Percentiles rank a stretch among this genome's conserved stretches.
Conservation (phyloP, 495 filamentous ascomycete species). For the Penicillium argentinense region DNA sequence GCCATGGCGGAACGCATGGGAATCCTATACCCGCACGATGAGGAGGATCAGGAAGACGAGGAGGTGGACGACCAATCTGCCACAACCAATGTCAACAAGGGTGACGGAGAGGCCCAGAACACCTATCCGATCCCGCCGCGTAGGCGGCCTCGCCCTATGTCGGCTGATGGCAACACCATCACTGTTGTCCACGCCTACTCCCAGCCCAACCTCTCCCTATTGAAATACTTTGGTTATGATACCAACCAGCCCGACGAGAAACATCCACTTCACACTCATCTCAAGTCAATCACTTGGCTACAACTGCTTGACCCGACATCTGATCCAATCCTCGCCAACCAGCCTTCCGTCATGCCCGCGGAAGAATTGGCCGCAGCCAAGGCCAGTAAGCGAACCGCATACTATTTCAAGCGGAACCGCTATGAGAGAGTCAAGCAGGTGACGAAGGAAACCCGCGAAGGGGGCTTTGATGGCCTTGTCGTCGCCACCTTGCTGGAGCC, state of each 20-base stretch:
- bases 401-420: slow-evolving; percentile 83
- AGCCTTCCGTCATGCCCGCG: slow-evolving; percentile 52
- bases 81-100: neutral
- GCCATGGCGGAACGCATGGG: slow-evolving; percentile 92
- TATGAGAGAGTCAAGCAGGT: slow-evolving; percentile 66
- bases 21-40: slow-evolving; percentile 61
- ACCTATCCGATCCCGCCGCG: slow-evolving; percentile 18
- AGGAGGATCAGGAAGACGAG: slow-evolving; percentile 29
- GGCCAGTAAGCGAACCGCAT: slow-evolving; percentile 70
- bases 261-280: slow-evolving; percentile 79
- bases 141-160: slow-evolving; percentile 36
- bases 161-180: slow-evolving; percentile 73
- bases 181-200: slow-evolving; percentile 84
- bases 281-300: slow-evolving; percentile 85
- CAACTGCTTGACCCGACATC: slow-evolving; percentile 74
- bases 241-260: slow-evolving; percentile 59
- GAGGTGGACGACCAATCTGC: neutral
- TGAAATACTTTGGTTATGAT: slow-evolving; percentile 87
- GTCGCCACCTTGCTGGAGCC: slow-evolving; percentile 80
- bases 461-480: slow-evolving; percentile 80
- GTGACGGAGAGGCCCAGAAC: slow-evolving; percentile 10
- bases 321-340: slow-evolving; percentile 67
- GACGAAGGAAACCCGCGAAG: slow-evolving; percentile 69
- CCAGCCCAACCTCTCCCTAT: slow-evolving; percentile 82
- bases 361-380: slow-evolving; percentile 65